Conservation (phyloP, 768 basidiomycete genomes). For the Serpula lacrymans region DNA sequence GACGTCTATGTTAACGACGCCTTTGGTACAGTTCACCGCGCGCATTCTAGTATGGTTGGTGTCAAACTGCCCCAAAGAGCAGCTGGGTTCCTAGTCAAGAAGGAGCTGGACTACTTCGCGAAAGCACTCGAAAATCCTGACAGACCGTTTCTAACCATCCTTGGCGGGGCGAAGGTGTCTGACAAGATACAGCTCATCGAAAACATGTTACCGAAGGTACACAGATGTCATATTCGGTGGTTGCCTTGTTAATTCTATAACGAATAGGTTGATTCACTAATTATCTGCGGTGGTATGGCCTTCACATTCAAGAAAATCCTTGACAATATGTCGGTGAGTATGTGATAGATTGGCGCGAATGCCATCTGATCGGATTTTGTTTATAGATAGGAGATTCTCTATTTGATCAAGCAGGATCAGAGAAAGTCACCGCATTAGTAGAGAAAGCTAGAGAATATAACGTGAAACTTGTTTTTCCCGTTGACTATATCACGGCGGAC, state of each 20-base stretch:
- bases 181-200: slow-evolving; percentile 99
- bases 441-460: slow-evolving; percentile 91
- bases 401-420: slow-evolving; percentile 84
- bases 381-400: slow-evolving; percentile 89
- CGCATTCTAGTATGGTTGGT: slow-evolving; percentile 98
- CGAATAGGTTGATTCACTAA: slow-evolving; percentile 85
- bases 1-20: slow-evolving; percentile 99
- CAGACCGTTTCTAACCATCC: slow-evolving; percentile 94
- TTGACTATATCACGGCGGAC: slow-evolving; percentile 92
- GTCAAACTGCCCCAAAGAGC: slow-evolving; percentile 89
- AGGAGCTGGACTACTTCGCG: slow-evolving; percentile 98
- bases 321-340: slow-evolving; percentile 65
- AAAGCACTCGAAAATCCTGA: slow-evolving; percentile 95
- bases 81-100: slow-evolving; percentile 95
- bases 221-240: slow-evolving; percentile 7
- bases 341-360: not conserved
- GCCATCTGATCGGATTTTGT: slow-evolving; percentile 4
- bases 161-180: slow-evolving; percentile 97
- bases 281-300: slow-evolving; percentile 98
- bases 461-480: slow-evolving; percentile 93
- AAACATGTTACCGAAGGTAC: slow-evolving; percentile 96
- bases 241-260: slow-evolving; percentile 4
- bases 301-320: slow-evolving; percentile 99
- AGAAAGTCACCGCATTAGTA: slow-evolving; percentile 79
- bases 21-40: slow-evolving; percentile 97